Conservation (phyloP, 805 yeast species). For the Kazachstania viticola region DNA sequence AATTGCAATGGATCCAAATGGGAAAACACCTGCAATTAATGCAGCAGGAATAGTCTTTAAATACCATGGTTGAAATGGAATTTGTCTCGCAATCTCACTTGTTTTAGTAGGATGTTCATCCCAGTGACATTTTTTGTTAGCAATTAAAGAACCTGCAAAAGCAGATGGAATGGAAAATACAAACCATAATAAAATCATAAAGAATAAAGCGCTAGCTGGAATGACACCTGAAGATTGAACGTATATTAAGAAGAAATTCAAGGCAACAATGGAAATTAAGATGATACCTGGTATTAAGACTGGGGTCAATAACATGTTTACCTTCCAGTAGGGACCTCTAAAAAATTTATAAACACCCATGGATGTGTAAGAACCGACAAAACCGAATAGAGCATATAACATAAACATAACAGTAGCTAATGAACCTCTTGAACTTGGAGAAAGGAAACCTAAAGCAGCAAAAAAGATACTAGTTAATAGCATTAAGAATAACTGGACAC, state of each 20-base stretch:
- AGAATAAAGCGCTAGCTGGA: constrained; percentile 81
- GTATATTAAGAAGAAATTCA: constrained; percentile 72
- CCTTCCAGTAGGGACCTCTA: constrained; percentile 87
- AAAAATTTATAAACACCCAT: constrained; percentile 77
- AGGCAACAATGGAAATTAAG: constrained; percentile 48
- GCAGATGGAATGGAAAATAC: constrained; percentile 76
- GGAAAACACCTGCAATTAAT: constrained; percentile 78
- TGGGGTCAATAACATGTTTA: constrained; percentile 76
- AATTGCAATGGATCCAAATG: constrained; percentile 89
- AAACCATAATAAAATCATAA: constrained; percentile 77
- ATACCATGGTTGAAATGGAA: constrained; percentile 84
- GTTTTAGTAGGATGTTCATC: constrained; percentile 70
- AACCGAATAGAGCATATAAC: constrained; percentile 69
- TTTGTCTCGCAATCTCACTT: constrained; percentile 92
- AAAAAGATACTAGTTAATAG: constrained; percentile 57
- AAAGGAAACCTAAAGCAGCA: constrained; percentile 79
- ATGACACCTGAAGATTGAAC: constrained; percentile 88
- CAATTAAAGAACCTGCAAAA: constrained; percentile 68
- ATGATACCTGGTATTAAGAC: constrained; percentile 71
- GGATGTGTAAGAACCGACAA: constrained; percentile 78
- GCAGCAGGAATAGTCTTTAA: constrained; percentile 56
- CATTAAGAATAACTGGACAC: constrained; percentile 76
- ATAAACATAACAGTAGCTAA: constrained; percentile 83
- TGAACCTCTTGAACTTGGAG: constrained; percentile 93
- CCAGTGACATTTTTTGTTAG: constrained; percentile 47